These are phyloP conservation scores for Trichoderma guizhouense DNA, from an alignment of 2,329 filamentous ascomycete species.

Conservation along the genomic window DNA sequence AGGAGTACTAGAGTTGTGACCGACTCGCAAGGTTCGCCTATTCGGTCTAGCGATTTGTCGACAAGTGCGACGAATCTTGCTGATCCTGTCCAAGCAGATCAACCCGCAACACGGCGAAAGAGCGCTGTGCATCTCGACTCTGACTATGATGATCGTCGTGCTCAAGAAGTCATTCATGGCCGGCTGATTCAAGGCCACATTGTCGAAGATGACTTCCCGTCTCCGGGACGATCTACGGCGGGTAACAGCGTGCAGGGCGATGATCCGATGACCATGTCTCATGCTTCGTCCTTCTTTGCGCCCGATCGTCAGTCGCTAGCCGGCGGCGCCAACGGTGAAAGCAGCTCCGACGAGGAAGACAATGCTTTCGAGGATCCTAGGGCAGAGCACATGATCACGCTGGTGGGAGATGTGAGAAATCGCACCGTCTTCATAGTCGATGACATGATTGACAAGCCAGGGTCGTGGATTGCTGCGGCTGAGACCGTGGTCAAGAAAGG, in stretches of 20 bases:
- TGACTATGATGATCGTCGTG: conserved; percentile 74
- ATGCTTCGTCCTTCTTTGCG: conserved; percentile 77
- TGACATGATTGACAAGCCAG: conserved; percentile 98
- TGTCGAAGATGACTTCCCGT: conserved; percentile 89
- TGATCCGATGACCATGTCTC: conserved; percentile 77
- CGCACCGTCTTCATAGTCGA: conserved; percentile 92
- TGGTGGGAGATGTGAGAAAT: conserved; percentile 91
- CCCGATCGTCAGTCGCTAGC: conserved; percentile 67
- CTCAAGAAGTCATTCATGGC: conserved; percentile 85
- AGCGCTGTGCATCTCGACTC: conserved; percentile 35
- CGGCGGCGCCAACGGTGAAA: conserved; percentile 79
- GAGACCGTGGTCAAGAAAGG: conserved; percentile 95
- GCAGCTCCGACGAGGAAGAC: conserved; percentile 87
- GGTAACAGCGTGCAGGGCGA: conserved; percentile 64
- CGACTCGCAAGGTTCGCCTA: conserved; percentile 45
- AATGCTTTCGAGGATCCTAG: conserved; percentile 77
- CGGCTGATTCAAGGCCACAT: conserved; percentile 91
- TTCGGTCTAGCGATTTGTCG: conserved; percentile 28
- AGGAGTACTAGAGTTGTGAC: conserved; percentile 35
- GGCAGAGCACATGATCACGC: conserved; percentile 89
- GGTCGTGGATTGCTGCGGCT: conserved; percentile 94
- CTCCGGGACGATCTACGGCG: conserved; percentile 68
- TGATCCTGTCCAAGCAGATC: conserved; percentile 16
- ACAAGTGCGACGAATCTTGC: conserved; percentile 3
- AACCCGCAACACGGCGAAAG: conserved; percentile 23